Base-by-base conservation (phyloP, 2,329 filamentous ascomycete genomes). In the Metarhizium rileyi region DNA sequence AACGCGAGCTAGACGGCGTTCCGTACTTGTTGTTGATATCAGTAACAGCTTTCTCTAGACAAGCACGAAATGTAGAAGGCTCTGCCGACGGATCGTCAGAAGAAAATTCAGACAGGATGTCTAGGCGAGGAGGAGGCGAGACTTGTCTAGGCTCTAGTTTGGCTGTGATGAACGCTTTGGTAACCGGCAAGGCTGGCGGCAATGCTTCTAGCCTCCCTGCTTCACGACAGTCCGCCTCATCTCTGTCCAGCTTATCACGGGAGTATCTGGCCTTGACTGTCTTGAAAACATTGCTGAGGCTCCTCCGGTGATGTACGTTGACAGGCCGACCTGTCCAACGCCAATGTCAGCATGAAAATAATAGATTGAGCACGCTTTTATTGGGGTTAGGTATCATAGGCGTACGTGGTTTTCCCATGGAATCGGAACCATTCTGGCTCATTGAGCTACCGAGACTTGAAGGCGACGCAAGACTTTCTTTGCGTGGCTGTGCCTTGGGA, bases 251-350 rank as follows among this genome's bases (percentile, higher is more conserved):
- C 46, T 49, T 57, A 40, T 60, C 60, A 27, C 56, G 57, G 14
- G 54, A 57, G 52, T 55, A 62, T 53, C 58, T 63, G 7, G 55
- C 48, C 50, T 51, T 62, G 50, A 63, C 57, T 44, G 56, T 56
- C 4, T 59, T 57, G 47, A 67, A 61, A 27, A 61, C 56, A 49
- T 59, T 59, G 36, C 59, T 59, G n/a, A 66, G 55, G 41, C 60
- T 65, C 48, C 56, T 57, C 18, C 59, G 57, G 12, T 57, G 58
- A 43, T 52, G 53, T 20, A 58, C 47, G 27, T 22, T 27, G 10
- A 46, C 44, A 46, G 49, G 25, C 3, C 22, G 43, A 14, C 47
- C 50, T 52, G 47, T 12, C 30, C 9, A 6, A 27, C 26, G 10
- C 5, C 30, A 27, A 20, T n/a, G 35, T 38, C 16, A 47, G 18